These are phyloP conservation scores for Xylariaceae sp. DNA, from an alignment of 2,329 filamentous ascomycete species.

Conservation along the genomic window DNA sequence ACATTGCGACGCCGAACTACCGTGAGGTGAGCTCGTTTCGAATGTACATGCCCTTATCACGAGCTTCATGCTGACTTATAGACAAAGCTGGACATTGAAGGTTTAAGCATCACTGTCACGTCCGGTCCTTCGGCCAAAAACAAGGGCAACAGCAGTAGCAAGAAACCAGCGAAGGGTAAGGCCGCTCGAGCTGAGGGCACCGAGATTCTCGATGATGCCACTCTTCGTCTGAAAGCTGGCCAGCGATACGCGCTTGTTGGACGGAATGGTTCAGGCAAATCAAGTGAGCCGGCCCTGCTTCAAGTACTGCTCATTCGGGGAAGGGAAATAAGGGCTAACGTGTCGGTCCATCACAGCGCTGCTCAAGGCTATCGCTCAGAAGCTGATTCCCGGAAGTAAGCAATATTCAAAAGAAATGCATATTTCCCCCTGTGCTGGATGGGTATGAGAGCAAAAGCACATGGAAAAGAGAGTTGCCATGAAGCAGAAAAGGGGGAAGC, in stretches of 20 bases:
- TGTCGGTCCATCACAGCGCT: conserved; percentile 44
- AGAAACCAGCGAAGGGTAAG: conserved; percentile 41
- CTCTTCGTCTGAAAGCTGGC: conserved; percentile 65
- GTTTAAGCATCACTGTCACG: conserved; percentile 62
- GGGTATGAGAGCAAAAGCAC: background rate
- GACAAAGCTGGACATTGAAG: conserved; percentile 61
- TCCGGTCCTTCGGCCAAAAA: conserved; percentile 29
- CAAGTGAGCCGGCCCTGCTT: conserved; percentile 46
- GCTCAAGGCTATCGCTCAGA: conserved; percentile 68
- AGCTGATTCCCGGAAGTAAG: conserved; percentile 63
- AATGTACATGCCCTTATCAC: background rate
- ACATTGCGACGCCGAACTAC: conserved; percentile 50
- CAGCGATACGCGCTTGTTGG: conserved; percentile 73
- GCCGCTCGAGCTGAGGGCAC: conserved; percentile 26
- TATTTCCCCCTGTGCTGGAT: background rate
- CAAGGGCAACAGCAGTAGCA: conserved; percentile 3
- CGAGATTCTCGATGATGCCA: conserved; percentile 67
- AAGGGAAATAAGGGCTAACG: background rate
- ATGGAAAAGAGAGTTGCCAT: background rate
- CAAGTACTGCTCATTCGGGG: too few relatives aligned
- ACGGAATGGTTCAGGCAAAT: conserved; percentile 78
- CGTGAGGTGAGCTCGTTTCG: conserved; percentile 43
- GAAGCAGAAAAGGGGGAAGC: too few relatives aligned
- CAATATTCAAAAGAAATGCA: background rate
- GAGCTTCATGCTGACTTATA: background rate